Evolutionary conservation across 2,329 filamentous ascomycete genomes (phyloP), one percentile per base, ranked within the genome.

Genomic region (Aspergillus calidoustus): DNA sequence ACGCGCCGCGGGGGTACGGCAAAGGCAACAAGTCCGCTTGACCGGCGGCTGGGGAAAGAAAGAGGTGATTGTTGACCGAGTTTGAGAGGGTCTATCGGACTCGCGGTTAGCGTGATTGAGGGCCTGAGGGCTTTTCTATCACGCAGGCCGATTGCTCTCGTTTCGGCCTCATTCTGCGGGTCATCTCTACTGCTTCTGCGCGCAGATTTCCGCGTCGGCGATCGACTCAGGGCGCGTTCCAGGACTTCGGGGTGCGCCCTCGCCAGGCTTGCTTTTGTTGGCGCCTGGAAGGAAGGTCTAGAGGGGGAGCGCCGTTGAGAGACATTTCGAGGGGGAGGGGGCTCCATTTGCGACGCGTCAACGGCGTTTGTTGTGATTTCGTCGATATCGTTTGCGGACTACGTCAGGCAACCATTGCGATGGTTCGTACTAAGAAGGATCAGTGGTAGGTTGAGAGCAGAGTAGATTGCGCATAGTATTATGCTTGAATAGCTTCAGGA

Each of bases 231-330:
- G 73, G 71, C 71, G 65, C 82, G 79, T 59, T 81, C 77, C 38
- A 88, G 75, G 7, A 88, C 79, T 11, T 87, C 83, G 0, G 87
- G 86, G 63, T 89, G 85, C 52, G 85, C 83, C 65, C 85, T 84
- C 60, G 87, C 81, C 15, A 90, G 76, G 68, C 87, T 91, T 13
- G 88, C 82, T 71, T 83, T 86, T 0, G 88, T 90, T 0, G 89
- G 88, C n/a, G 88, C 89, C 57, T 85, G 85, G 70, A 87, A 90
- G 0, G 87, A 89, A 0, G 85, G 82, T 1, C 82, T 82, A 51
- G 72, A 68, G 7, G 72, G 66, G 44, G 75, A 72, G 19, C 75
- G 69, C 31, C 70, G 63, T 58, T 65, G 65, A 51, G 66, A 64
- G 68, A 66, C 64, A 41, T 61, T 54, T 54, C 48, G 67, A 30